Percentiles rank a stretch among this genome's conserved stretches.
Conservation (phyloP, 2,329 filamentous ascomycete species). For the Exserohilum rostratum region DNA sequence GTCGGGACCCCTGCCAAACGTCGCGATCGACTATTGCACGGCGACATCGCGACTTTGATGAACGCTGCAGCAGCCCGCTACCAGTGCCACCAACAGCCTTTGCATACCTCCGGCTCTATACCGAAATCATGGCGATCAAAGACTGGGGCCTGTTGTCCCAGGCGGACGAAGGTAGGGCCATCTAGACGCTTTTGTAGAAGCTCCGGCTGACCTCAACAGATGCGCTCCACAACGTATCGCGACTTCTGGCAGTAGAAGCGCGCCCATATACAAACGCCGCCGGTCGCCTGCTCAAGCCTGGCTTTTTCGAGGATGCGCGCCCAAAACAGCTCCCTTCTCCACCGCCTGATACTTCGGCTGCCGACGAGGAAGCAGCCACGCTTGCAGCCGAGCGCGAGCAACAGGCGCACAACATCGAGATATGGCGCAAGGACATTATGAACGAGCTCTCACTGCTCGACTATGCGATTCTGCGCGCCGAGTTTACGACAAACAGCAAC, state of each 20-base stretch:
- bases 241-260: conserved; percentile 88
- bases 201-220: conserved; percentile 54
- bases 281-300: conserved; percentile 75
- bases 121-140: conserved; percentile 52
- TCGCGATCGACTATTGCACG: conserved; percentile 1
- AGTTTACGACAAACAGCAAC: conserved; percentile 85
- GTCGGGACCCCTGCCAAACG: conserved; percentile 3
- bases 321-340: conserved; percentile 67
- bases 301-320: conserved; percentile 65
- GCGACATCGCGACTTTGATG: conserved; percentile 14
- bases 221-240: conserved; percentile 78
- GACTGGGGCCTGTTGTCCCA: conserved; percentile 73
- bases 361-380: conserved; percentile 54
- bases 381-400: conserved; percentile 57
- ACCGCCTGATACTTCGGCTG: conserved; percentile 64
- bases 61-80: not conserved
- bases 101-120: not conserved
- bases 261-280: conserved; percentile 89
- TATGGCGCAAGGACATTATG: conserved; percentile 80
- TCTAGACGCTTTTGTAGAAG: not conserved
- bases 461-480: conserved; percentile 82
- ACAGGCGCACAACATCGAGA: conserved; percentile 62
- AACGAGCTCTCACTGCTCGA: conserved; percentile 91
- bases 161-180: conserved; percentile 64
- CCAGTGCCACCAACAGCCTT: not conserved